phyloP scores from a whole-genome alignment of 768 basidiomycete genomes.

The Boletus huronensis region DNA sequence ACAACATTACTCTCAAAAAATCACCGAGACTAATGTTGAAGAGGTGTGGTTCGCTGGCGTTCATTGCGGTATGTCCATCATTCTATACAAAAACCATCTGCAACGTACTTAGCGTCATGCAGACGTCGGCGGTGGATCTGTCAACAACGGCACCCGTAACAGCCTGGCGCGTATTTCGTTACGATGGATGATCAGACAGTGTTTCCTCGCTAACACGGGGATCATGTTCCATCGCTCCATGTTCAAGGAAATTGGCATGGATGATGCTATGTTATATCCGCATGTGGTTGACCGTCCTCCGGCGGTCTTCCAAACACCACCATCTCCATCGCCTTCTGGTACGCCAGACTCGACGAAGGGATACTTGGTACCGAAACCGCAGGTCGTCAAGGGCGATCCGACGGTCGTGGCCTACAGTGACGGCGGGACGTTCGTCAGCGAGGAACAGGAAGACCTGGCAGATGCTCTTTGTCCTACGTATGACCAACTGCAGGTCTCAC shows the following conservation, averaged over 20 bases:
- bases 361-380: conserved; percentile 13
- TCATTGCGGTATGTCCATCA: conserved; percentile 55
- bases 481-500: conserved; percentile 52
- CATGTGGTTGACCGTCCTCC: conserved; percentile 40
- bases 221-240: conserved; percentile 53
- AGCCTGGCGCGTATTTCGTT: conserved; percentile 68
- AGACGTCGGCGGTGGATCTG: conserved; percentile 78
- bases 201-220: conserved; percentile 52
- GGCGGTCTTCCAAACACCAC: conserved; percentile 31
- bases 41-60: conserved; percentile 83
- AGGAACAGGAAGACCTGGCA: conserved; percentile 61
- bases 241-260: conserved; percentile 44
- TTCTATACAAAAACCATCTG: not conserved
- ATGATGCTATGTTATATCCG: conserved; percentile 45
- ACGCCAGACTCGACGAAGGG: conserved; percentile 12
- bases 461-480: conserved; percentile 53
- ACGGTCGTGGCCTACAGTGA: conserved; percentile 17
- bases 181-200: conserved; percentile 75
- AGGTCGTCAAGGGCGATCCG: conserved; percentile 9
- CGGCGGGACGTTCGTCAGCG: conserved; percentile 30
- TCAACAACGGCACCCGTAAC: conserved; percentile 51
- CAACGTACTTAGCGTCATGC: not conserved
- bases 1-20: conserved; percentile 33
- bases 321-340: conserved; percentile 9
- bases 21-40: conserved; percentile 52